A percentile compares a stretch with the other conserved stretches of the same genome.
Evolutionary conservation across 306 rosid species (phyloP).

Genomic region (Trifolium pratense): DNA sequence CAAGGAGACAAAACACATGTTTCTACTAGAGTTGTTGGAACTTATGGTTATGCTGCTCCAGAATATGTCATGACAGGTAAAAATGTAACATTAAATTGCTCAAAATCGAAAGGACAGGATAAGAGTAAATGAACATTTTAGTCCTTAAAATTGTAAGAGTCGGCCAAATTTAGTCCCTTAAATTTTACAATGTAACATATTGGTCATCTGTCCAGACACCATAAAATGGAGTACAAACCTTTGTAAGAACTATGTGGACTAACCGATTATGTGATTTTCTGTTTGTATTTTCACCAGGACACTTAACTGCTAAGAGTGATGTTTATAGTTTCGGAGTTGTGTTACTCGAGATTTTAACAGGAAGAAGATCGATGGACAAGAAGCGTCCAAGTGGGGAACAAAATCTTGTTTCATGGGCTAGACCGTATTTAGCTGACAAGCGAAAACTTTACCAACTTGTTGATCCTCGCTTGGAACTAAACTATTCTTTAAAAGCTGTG

Average conservation of each 20-base stretch:
- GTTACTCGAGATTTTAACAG: slow-evolving; percentile 87
- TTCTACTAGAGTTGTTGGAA: slow-evolving; percentile 95
- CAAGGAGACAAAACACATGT: slow-evolving; percentile 98
- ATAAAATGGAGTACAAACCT: background rate
- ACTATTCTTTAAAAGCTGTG: slow-evolving; percentile 83
- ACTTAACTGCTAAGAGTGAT: slow-evolving; percentile 91
- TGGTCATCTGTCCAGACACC: background rate
- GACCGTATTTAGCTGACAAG: slow-evolving; percentile 87
- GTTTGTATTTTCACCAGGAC: slow-evolving; percentile 62
- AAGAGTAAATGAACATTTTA: background rate
- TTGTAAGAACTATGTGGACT: slow-evolving; percentile 2
- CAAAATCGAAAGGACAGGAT: slow-evolving; percentile 18
- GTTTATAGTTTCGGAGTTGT: slow-evolving; percentile 98
- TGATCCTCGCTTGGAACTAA: slow-evolving; percentile 87
- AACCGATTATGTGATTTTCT: slow-evolving; percentile 35
- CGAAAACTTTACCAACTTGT: slow-evolving; percentile 73
- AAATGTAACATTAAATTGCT: slow-evolving; percentile 29
- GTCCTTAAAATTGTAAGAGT: background rate
- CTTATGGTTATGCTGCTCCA: slow-evolving; percentile 97
- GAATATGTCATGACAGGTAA: slow-evolving; percentile 98
- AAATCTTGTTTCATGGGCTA: slow-evolving; percentile 93
- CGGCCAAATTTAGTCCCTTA: background rate
- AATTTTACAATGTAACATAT: background rate
- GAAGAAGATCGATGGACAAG: slow-evolving; percentile 97
- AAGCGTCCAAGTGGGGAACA: slow-evolving; percentile 93